Percentiles rank a stretch among this genome's conserved stretches.
Conservation (phyloP, 768 basidiomycete species). For the Rhizopogon vinicolor region DNA sequence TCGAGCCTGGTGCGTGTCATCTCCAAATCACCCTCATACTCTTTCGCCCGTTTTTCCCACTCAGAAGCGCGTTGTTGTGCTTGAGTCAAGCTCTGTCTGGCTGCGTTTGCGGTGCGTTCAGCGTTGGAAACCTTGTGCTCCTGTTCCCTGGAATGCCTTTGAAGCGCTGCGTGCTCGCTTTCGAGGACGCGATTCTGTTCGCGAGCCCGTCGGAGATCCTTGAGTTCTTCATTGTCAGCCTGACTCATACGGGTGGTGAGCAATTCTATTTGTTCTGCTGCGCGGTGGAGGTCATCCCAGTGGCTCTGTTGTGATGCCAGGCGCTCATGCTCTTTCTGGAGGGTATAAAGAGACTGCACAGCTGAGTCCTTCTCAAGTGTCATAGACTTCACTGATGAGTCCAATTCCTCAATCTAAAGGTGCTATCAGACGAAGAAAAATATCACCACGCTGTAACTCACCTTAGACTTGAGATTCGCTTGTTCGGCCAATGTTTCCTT, state of each 20-base stretch:
- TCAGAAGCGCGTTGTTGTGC: constrained; percentile 77
- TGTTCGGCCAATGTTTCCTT: constrained; percentile 54
- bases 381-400: constrained; percentile 51
- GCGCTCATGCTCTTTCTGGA: constrained; percentile 59
- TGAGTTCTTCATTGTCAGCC: constrained; percentile 66
- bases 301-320: constrained; percentile 61
- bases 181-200: constrained; percentile 58
- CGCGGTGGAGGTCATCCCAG: constrained; percentile 72
- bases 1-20: constrained; percentile 57
- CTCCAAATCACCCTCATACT: constrained; percentile 63
- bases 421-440: constrained; percentile 2
- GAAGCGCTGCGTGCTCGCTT: constrained; percentile 58
- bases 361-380: constrained; percentile 62
- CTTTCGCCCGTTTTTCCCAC: constrained; percentile 77
- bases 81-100: constrained; percentile 61
- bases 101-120: constrained; percentile 53
- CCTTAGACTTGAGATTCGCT: constrained; percentile 54
- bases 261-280: constrained; percentile 68
- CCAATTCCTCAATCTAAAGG: constrained; percentile 54
- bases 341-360: constrained; percentile 40
- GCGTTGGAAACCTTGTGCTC: constrained; percentile 57
- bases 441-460: constrained; percentile 24
- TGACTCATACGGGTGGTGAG: constrained; percentile 59
- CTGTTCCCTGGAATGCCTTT: constrained; percentile 70
- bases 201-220: constrained; percentile 62